phyloP scores from a whole-genome alignment of 2,329 filamentous ascomycete species.

The Shiraia sp. region DNA sequence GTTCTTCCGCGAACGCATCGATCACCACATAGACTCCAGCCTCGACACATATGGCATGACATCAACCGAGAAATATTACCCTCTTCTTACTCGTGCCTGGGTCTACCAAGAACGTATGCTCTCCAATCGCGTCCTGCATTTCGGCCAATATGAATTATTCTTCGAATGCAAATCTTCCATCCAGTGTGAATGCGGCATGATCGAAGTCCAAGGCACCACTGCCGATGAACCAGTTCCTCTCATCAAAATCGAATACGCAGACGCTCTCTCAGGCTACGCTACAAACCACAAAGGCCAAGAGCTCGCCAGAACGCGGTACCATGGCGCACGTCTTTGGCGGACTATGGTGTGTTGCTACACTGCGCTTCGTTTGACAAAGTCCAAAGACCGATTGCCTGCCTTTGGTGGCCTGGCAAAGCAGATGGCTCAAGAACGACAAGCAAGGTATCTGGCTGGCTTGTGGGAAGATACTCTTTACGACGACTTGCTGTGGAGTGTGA shows the following conservation, averaged over 20 bases:
- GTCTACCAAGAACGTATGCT: slow-evolving; percentile 17
- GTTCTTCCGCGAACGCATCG: background rate
- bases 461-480: slow-evolving; percentile 6
- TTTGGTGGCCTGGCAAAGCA: slow-evolving; percentile 7
- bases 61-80: background rate
- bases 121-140: slow-evolving; percentile 11
- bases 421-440: background rate
- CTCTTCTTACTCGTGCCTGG: slow-evolving; percentile 10
- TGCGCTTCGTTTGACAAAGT: slow-evolving; percentile 4
- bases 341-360: slow-evolving; percentile 8
- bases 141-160: slow-evolving; percentile 11
- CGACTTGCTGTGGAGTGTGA: slow-evolving; percentile 6
- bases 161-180: slow-evolving; percentile 16
- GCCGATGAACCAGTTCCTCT: background rate
- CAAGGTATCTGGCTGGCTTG: slow-evolving; percentile 7
- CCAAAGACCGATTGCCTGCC: slow-evolving; percentile 10
- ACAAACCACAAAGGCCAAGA: background rate
- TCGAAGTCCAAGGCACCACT: no score
- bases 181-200: slow-evolving; percentile 9
- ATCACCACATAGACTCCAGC: background rate
- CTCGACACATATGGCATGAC: background rate
- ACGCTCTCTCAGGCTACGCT: slow-evolving; percentile 1
- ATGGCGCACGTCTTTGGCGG: slow-evolving; percentile 1
- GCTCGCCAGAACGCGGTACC: background rate
- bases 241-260: slow-evolving; percentile 6